These are phyloP conservation scores for Leishmania martiniquensis DNA, from an alignment of 208 protist species.

Conservation along the genomic window DNA sequence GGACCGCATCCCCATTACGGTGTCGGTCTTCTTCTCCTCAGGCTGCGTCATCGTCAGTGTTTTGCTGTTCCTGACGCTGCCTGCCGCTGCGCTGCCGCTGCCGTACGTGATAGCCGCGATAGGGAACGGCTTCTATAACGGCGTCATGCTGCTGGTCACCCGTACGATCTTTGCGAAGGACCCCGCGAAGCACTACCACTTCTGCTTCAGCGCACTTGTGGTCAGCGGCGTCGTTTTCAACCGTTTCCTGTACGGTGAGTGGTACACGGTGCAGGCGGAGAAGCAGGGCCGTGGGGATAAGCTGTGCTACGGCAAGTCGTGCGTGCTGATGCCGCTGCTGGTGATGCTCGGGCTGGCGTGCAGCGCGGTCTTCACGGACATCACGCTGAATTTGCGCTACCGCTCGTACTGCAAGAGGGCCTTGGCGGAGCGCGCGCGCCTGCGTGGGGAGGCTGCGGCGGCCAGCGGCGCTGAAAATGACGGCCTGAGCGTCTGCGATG, in stretches of 20 bases:
- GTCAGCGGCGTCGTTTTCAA: constrained; percentile 49
- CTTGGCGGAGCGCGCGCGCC: constrained; percentile 48
- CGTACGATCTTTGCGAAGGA: constrained; percentile 76
- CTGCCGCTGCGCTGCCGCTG: constrained; percentile 44
- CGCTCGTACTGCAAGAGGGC: constrained; percentile 36
- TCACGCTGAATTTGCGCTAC: constrained; percentile 43
- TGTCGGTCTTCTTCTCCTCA: constrained; percentile 46
- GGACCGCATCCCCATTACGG: constrained; percentile 63
- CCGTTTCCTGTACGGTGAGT: constrained; percentile 72
- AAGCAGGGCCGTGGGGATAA: constrained; percentile 36
- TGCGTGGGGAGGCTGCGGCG: constrained; percentile 20
- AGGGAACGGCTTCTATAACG: constrained; percentile 58
- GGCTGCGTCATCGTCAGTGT: constrained; percentile 39
- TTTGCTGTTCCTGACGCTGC: constrained; percentile 49
- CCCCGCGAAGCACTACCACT: constrained; percentile 76
- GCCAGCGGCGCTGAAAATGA: not conserved
- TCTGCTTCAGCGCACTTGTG: constrained; percentile 46
- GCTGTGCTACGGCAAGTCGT: constrained; percentile 45
- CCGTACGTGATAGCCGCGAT: constrained; percentile 54
- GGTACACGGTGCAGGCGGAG: constrained; percentile 63
- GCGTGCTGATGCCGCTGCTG: constrained; percentile 50
- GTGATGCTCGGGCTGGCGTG: constrained; percentile 37
- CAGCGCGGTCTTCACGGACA: constrained; percentile 37
- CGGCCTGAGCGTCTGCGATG: not conserved
- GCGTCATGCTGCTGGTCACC: constrained; percentile 44